Percentiles rank a stretch among this genome's conserved stretches.
Conservation (phyloP, 441 rosid species). For the Mallotus repandus region DNA sequence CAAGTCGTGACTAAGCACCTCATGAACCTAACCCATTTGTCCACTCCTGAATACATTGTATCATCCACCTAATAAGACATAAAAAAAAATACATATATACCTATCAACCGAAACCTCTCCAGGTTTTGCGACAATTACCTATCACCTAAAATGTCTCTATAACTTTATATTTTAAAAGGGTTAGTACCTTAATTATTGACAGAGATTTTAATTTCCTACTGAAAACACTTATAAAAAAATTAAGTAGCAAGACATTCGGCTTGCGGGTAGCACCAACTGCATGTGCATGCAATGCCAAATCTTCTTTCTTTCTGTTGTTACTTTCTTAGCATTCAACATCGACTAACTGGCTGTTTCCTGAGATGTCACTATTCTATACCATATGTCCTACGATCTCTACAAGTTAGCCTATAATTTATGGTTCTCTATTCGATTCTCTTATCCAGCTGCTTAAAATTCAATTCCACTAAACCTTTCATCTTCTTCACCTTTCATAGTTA, state of each 20-base stretch:
- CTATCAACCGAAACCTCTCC: background rate
- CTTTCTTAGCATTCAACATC: constrained; percentile 3
- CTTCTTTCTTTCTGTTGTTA: background rate
- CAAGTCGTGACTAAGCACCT: background rate
- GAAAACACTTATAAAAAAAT: too few species aligned
- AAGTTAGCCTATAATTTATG: too few species aligned
- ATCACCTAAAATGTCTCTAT: too few species aligned
- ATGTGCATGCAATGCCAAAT: too few species aligned
- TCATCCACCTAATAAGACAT: background rate
- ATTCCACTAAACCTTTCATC: too few species aligned
- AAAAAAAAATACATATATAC: too few species aligned
- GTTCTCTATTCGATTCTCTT: too few species aligned
- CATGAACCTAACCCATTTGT: background rate
- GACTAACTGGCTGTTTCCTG: background rate
- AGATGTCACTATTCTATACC: background rate
- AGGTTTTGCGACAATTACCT: background rate
- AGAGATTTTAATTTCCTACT: constrained; percentile 15
- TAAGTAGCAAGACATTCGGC: background rate
- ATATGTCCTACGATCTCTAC: background rate
- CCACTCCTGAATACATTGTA: background rate
- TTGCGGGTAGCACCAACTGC: background rate
- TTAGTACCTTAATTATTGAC: background rate
- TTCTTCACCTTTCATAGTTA: too few species aligned
- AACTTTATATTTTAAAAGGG: too few species aligned
- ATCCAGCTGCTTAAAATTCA: too few species aligned